Conservation (phyloP, 768 basidiomycete genomes). For the Russula ochroleuca region DNA sequence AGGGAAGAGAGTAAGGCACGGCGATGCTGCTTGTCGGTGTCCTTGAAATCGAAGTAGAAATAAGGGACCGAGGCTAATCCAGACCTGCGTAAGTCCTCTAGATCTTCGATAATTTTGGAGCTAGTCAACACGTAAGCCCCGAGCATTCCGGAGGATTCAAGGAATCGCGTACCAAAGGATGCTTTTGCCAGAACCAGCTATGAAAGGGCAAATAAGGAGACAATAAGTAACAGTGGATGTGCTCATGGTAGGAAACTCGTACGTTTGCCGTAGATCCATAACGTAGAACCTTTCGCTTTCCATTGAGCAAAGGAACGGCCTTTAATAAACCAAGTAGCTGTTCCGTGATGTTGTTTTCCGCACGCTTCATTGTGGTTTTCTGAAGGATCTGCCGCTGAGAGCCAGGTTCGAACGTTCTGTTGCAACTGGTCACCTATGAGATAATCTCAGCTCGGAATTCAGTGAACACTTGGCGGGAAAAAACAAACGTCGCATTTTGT, state of each 20-base stretch:
- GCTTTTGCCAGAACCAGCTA: conserved; percentile 10
- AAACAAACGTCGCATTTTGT: neutral
- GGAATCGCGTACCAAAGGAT: conserved; percentile 3
- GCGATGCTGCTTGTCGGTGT: neutral
- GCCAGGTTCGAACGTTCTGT: neutral
- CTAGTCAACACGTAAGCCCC: neutral
- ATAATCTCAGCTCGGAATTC: neutral
- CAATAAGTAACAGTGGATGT: neutral
- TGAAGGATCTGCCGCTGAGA: neutral
- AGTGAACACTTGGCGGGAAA: neutral
- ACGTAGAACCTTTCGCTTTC: neutral
- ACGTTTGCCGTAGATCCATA: conserved; percentile 13
- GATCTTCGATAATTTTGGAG: conserved; percentile 3
- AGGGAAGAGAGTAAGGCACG: neutral
- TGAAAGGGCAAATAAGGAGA: neutral
- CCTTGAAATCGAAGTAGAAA: neutral
- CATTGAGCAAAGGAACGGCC: conserved; percentile 1
- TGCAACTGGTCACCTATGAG: conserved; percentile 4
- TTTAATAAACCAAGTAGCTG: conserved; percentile 4
- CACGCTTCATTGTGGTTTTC: conserved; percentile 4
- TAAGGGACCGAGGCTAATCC: neutral
- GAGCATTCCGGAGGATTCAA: neutral
- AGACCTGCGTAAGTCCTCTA: neutral
- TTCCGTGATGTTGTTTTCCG: neutral
- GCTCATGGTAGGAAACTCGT: neutral